Evolutionary conservation across 371 early-diverging fungal species (phyloP), one percentile per base, ranked within the genome.

Genomic region (Globomyces sp.): DNA sequence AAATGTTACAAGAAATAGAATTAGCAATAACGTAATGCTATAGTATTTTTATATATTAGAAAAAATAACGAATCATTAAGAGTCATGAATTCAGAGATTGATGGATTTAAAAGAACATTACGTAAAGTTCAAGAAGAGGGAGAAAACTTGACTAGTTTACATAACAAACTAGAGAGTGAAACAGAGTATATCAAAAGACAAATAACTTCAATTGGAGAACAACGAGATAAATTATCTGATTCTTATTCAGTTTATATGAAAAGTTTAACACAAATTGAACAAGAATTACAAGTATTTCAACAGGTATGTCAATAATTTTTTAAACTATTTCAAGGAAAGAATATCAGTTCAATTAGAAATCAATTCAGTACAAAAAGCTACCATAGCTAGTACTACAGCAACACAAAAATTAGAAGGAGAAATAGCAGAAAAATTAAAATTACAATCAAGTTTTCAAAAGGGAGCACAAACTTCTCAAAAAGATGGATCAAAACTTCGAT

Each of bases 381-480:
- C 71, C 3, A 57, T 57, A n/a, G 68, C 75, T 67, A 72, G 74
- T 6, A 51, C 64, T 37, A 44, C 60, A 4, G 55, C 58, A 8
- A 71, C 59, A 5, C 69, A 73, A 42, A 80, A 79, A 51, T 53
- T 80, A n/a, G 78, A 80, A 49, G 49, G 55, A 44, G 81, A 85
- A 46, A 74, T 83, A 44, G 77, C 77, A 65, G 82, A 81, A 58
- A 69, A 76, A 49, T 73, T 84, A 24, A 81, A 84, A 60, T 64
- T 61, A 42, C 83, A 84, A 67, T 55, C 78, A 2, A 68, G 73
- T n/a, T 71, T 83, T 39, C 75, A 78, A 57, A 84, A 82, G 58
- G 83, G 82, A 8, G 67, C 76, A 1, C 68, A 64, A 41, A 74
- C 78, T 8, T 68, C 78, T 5, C 39, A 59, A 3, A 67, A 68